Evolutionary conservation across 2,329 filamentous ascomycete genomes (phyloP).

Genomic region (Ophiostoma sp.): DNA sequence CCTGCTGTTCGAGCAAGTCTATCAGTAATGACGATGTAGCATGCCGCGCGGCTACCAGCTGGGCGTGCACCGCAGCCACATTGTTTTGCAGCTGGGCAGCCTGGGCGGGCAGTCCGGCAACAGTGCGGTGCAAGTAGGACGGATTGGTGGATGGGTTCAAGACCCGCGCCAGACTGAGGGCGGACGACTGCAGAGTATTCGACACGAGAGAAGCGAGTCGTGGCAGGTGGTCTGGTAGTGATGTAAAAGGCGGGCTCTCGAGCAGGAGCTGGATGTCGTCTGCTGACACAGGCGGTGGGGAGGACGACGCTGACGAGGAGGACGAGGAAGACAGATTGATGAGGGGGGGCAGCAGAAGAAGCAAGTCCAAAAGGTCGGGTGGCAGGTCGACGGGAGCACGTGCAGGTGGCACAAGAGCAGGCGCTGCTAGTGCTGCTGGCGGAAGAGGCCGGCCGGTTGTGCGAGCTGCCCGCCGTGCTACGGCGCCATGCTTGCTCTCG

Average conservation of each 20-base stretch:
- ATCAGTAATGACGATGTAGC: conserved; percentile 35
- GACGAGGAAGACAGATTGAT: conserved; percentile 29
- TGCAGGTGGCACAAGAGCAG: neutral
- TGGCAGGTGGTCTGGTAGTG: conserved; percentile 45
- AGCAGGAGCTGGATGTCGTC: conserved; percentile 42
- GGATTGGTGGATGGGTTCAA: conserved; percentile 47
- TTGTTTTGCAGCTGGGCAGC: conserved; percentile 36
- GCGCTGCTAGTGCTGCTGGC: conserved; percentile 27
- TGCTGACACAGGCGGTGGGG: conserved; percentile 31
- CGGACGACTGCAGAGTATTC: conserved; percentile 44
- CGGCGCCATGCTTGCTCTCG: conserved; percentile 8
- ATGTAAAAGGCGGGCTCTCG: conserved; percentile 44
- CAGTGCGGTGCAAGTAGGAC: conserved; percentile 53
- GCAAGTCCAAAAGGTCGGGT: conserved; percentile 44
- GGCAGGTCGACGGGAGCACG: conserved; percentile 25
- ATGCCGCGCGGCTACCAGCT: conserved; percentile 39
- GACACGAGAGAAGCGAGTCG: conserved; percentile 45
- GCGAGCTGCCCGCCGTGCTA: conserved; percentile 22
- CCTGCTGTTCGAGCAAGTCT: conserved; percentile 38
- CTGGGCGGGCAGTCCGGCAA: conserved; percentile 44
- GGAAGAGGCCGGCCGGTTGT: conserved; percentile 21
- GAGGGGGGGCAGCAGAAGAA: conserved; percentile 50
- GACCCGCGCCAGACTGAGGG: conserved; percentile 45
- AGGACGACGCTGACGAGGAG: neutral
- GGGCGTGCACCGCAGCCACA: conserved; percentile 31